Evolutionary conservation across 2,329 filamentous ascomycete genomes (phyloP).

Genomic region (Ophiostoma perfectum): DNA sequence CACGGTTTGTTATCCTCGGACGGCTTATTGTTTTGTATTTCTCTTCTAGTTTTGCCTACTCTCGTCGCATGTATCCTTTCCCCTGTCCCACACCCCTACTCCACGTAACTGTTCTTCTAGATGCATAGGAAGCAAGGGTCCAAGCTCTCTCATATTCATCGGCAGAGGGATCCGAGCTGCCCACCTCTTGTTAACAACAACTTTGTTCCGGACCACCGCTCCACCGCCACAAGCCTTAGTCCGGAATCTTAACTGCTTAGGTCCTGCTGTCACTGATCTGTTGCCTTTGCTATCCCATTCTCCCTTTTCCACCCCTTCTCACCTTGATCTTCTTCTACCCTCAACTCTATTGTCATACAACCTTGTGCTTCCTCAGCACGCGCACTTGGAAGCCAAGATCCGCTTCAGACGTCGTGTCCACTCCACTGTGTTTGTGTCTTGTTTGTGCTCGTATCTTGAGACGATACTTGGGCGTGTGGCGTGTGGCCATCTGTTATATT

Average conservation of each 20-base stretch:
- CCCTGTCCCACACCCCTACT: not conserved
- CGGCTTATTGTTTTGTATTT: too few relatives aligned
- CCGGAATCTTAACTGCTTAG: not conserved
- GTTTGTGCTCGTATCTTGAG: not conserved
- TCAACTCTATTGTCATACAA: not conserved
- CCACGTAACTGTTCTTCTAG: not conserved
- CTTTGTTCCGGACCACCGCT: not conserved
- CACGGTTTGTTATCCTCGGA: not conserved
- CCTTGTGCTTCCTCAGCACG: not conserved
- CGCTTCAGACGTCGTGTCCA: too few relatives aligned
- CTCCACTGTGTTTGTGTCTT: not conserved
- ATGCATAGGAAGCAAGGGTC: conserved; percentile 6
- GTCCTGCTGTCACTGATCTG: conserved; percentile 6
- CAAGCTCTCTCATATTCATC: not conserved
- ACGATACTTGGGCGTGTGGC: not conserved
- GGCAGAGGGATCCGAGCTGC: not conserved
- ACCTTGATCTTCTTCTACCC: not conserved
- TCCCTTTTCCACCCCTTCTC: not conserved
- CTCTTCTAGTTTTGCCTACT: not conserved
- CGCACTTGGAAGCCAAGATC: too few relatives aligned
- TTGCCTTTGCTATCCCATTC: not conserved
- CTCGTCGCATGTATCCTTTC: not conserved
- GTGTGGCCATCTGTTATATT: not conserved
- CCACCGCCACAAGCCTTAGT: too few relatives aligned
- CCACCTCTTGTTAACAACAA: not conserved